Evolutionary conservation across 176 grass and related monocot genomes (phyloP).

Genomic region (Ensete ventricosum): DNA sequence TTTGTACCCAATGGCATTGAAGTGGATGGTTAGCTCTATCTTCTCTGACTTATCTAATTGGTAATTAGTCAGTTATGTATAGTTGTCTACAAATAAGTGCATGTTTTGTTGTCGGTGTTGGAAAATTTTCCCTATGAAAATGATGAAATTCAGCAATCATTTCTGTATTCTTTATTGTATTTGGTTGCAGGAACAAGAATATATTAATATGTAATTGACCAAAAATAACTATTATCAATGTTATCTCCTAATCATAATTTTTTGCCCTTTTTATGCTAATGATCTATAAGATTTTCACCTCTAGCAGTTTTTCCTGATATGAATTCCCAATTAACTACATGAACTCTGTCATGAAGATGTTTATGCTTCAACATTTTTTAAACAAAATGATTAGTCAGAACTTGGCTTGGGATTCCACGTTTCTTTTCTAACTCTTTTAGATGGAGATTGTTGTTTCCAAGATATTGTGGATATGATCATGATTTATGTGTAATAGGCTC

Average conservation of each 20-base stretch:
- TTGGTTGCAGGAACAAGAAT: not conserved
- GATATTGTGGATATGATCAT: too few species aligned
- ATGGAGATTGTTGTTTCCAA: too few species aligned
- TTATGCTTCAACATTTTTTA: too few species aligned
- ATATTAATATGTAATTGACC: not conserved
- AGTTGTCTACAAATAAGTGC: not conserved
- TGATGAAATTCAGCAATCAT: not conserved
- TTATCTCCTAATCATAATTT: not conserved
- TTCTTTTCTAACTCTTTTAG: not conserved
- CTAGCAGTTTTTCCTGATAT: too few species aligned
- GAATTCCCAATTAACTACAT: too few species aligned
- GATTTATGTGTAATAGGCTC: too few species aligned
- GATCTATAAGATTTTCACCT: too few species aligned
- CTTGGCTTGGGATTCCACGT: too few species aligned
- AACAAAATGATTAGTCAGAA: too few species aligned
- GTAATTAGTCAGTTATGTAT: conserved; percentile 14
- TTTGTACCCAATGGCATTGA: conserved; percentile 97
- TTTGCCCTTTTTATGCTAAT: not conserved
- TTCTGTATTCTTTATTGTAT: not conserved
- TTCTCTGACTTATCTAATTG: conserved; percentile 20
- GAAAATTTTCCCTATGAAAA: not conserved
- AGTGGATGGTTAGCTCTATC: conserved; percentile 63
- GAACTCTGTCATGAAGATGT: too few species aligned
- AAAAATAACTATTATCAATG: not conserved
- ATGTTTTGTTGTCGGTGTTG: too few species aligned